phyloP scores from a whole-genome alignment of 2,329 filamentous ascomycete genomes.

The Drechslera avenae region DNA sequence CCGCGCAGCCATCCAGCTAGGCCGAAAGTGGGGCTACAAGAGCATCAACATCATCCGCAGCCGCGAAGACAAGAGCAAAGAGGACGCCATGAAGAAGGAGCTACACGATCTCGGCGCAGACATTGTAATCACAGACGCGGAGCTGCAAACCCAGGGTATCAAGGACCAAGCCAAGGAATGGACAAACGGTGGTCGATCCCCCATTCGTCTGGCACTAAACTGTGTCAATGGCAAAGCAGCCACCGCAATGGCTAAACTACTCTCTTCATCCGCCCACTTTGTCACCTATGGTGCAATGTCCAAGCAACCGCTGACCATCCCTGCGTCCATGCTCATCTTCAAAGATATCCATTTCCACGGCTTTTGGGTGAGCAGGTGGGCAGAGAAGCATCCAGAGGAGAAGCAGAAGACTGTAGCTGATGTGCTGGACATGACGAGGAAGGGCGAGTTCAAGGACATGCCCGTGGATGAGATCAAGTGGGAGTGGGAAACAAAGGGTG shows the following conservation, averaged over 20 bases:
- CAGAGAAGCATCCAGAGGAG: constrained; percentile 71
- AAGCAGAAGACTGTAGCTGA: constrained; percentile 84
- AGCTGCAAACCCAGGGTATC: constrained; percentile 67
- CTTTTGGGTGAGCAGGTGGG: constrained; percentile 95
- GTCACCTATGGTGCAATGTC: constrained; percentile 98
- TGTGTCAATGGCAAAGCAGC: constrained; percentile 91
- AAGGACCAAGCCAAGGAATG: constrained; percentile 64
- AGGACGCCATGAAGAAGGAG: constrained; percentile 67
- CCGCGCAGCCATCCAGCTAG: constrained; percentile 87
- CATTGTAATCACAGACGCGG: constrained; percentile 65
- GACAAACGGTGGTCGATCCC: constrained; percentile 73
- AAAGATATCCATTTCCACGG: constrained; percentile 87
- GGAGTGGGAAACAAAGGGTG: constrained; percentile 78
- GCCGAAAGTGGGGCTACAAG: constrained; percentile 80
- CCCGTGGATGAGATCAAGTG: constrained; percentile 83
- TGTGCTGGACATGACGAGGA: constrained; percentile 74
- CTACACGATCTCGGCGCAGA: constrained; percentile 66
- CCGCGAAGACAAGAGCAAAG: constrained; percentile 72
- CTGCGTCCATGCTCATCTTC: constrained; percentile 88
- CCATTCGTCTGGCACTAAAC: constrained; percentile 80
- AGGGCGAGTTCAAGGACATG: constrained; percentile 79
- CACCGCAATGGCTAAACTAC: constrained; percentile 74
- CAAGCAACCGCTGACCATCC: constrained; percentile 79
- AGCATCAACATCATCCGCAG: constrained; percentile 89
- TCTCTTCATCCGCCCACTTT: constrained; percentile 70